Percentiles rank a stretch among this genome's conserved stretches.
phyloP scores from a whole-genome alignment of 2,329 filamentous ascomycete species.

The Pseudocercospora vitis region DNA sequence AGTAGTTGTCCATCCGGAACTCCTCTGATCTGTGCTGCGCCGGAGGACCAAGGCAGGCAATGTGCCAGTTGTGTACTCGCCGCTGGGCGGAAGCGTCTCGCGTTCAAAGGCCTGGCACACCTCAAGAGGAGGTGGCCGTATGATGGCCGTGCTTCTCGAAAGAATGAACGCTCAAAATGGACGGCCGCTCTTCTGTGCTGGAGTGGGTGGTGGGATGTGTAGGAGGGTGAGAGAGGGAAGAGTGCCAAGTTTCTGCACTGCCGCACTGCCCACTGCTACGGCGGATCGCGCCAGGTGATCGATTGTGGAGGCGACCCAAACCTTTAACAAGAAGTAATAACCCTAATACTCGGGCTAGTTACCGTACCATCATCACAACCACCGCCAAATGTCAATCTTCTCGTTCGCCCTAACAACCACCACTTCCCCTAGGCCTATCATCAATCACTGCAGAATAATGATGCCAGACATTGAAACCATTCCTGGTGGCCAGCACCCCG shows the following conservation, averaged over 20 bases:
- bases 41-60: background rate
- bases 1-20: slow-evolving; percentile 25
- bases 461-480: background rate
- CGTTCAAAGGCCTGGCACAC: slow-evolving; percentile 13
- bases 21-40: slow-evolving; percentile 16
- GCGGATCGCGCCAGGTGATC: no score
- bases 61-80: slow-evolving; percentile 1
- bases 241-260: no score
- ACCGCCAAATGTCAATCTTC: no score
- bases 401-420: no score
- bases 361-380: no score
- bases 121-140: slow-evolving; percentile 8
- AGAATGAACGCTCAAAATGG: slow-evolving; percentile 1
- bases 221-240: background rate
- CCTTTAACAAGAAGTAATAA: no score
- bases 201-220: background rate
- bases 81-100: slow-evolving; percentile 8
- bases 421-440: no score
- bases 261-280: no score
- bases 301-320: no score
- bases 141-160: slow-evolving; percentile 4
- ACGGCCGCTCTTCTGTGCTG: background rate
- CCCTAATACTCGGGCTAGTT: no score
- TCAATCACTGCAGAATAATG: background rate
- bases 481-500: background rate